Conservation (phyloP, 2,329 filamentous ascomycete species). For the Colletotrichum sp. region DNA sequence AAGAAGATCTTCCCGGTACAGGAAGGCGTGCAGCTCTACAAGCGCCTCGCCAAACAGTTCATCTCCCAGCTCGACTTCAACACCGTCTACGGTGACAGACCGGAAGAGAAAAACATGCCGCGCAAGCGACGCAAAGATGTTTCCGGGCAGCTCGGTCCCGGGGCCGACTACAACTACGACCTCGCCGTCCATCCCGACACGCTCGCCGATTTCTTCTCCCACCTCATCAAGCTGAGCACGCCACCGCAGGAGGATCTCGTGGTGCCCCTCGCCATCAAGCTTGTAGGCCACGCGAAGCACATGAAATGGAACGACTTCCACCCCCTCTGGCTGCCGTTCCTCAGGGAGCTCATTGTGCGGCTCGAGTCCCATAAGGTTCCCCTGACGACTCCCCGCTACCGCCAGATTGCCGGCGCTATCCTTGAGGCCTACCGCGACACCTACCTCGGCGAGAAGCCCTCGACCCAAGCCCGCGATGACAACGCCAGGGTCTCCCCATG, state of each 20-base stretch:
- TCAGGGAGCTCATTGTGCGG: slow-evolving; percentile 23
- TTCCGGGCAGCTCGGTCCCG: neutral
- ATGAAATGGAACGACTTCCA: slow-evolving; percentile 24
- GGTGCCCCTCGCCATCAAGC: slow-evolving; percentile 22
- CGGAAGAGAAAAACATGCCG: neutral
- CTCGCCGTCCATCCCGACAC: neutral
- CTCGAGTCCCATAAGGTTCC: slow-evolving; percentile 14
- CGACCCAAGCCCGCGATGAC: neutral
- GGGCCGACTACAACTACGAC: neutral
- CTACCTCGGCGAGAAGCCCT: slow-evolving; percentile 26
- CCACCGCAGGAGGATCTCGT: slow-evolving; percentile 21
- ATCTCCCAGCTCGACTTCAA: neutral
- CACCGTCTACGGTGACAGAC: neutral
- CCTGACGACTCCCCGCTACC: slow-evolving; percentile 23
- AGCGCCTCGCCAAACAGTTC: neutral
- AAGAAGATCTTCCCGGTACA: neutral
- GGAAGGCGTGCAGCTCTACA: neutral
- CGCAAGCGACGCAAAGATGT: neutral
- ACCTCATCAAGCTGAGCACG: slow-evolving; percentile 14
- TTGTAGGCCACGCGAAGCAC: slow-evolving; percentile 13
- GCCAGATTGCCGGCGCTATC: slow-evolving; percentile 26
- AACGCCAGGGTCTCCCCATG: slow-evolving; percentile 19
- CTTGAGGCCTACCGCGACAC: slow-evolving; percentile 25
- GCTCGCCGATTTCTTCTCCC: neutral
- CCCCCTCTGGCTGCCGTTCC: slow-evolving; percentile 34